Evolutionary conservation across 139 green algal genomes (phyloP).

Genomic region (Limnomonas spitsbergensis): DNA sequence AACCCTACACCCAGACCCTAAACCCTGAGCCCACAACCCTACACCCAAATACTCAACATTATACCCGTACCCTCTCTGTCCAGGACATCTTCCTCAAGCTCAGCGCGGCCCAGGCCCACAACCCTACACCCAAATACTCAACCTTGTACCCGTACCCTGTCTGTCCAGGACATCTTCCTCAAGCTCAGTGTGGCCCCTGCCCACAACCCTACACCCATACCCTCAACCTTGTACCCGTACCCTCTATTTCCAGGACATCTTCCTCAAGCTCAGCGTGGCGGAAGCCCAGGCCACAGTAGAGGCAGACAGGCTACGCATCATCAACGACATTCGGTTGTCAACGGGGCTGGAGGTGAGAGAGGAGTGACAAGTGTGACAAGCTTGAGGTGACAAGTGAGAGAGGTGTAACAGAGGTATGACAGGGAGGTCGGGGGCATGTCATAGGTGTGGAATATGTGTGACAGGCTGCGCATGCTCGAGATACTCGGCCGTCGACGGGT

Average conservation of each 20-base stretch:
- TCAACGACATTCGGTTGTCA: slow-evolving; percentile 7
- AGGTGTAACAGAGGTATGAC: no score
- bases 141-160: no score
- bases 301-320: slow-evolving; percentile 4
- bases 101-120: no score
- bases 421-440: no score
- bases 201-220: neutral
- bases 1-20: neutral
- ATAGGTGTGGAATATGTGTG: no score
- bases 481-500: neutral
- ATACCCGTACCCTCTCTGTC: no score
- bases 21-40: no score
- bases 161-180: no score
- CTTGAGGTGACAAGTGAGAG: no score
- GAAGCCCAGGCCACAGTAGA: slow-evolving; percentile 17
- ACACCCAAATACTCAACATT: no score
- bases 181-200: neutral
- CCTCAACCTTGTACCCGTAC: neutral
- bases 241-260: slow-evolving; percentile 3
- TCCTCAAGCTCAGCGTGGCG: slow-evolving; percentile 12
- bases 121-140: no score
- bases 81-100: neutral
- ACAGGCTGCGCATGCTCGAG: neutral
- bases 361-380: no score
- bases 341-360: slow-evolving; percentile 14